Percentiles rank a stretch among this genome's conserved stretches.
phyloP scores from a whole-genome alignment of 1,284 basidiomycete genomes.

The Gymnopus androsaceus region DNA sequence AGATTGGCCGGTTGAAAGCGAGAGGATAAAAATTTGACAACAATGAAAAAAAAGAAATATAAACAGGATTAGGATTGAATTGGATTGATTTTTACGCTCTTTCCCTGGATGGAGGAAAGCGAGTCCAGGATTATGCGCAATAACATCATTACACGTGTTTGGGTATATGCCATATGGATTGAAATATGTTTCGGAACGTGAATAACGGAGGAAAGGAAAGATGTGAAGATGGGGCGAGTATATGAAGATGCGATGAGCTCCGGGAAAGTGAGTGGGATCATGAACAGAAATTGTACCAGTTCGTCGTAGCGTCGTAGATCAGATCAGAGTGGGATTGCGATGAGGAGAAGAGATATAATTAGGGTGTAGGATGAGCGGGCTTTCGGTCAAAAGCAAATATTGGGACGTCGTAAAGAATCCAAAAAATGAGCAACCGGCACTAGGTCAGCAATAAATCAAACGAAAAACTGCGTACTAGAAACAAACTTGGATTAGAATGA shows the following conservation, averaged over 20 bases:
- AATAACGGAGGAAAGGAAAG: not conserved
- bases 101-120: not conserved
- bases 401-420: constrained; percentile 6
- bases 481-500: not conserved
- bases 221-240: constrained; percentile 2
- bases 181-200: constrained; percentile 3
- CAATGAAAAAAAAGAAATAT: constrained; percentile 12
- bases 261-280: constrained; percentile 6
- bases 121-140: constrained; percentile 7
- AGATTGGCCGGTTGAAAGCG: not conserved
- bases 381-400: not conserved
- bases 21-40: constrained; percentile 11
- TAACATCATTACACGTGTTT: constrained; percentile 18
- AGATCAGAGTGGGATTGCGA: not conserved
- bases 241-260: constrained; percentile 14
- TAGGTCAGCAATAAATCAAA: constrained; percentile 35
- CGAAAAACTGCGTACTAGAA: constrained; percentile 53
- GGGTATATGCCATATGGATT: constrained; percentile 15
- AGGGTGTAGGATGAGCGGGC: constrained; percentile 1
- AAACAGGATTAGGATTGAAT: constrained; percentile 13
- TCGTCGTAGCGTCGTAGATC: constrained; percentile 15
- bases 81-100: constrained; percentile 4
- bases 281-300: constrained; percentile 9
- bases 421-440: constrained; percentile 4
- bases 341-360: not conserved